Evolutionary conservation across 768 basidiomycete genomes (phyloP).

Genomic region (Serendipita sp.): DNA sequence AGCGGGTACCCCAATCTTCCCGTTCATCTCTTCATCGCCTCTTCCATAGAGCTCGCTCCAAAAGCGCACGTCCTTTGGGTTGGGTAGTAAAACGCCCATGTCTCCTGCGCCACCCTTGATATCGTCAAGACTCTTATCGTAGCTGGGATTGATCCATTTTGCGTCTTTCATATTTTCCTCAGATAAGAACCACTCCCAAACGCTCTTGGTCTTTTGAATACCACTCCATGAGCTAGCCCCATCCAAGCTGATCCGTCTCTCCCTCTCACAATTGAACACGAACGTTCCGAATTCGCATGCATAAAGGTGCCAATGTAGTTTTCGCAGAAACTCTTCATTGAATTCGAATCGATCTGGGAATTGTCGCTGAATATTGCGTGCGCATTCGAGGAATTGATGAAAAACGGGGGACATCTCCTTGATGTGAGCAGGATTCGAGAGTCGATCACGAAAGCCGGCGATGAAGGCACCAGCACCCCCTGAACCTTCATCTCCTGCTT

Average conservation of each 20-base stretch:
- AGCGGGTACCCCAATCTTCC: constrained; percentile 33
- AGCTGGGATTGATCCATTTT: constrained; percentile 52
- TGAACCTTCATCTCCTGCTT: constrained; percentile 20
- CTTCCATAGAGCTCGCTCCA: constrained; percentile 87
- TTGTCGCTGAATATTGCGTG: constrained; percentile 83
- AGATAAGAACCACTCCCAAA: constrained; percentile 79
- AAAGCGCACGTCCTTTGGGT: constrained; percentile 82
- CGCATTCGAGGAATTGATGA: constrained; percentile 91
- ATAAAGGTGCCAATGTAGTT: constrained; percentile 81
- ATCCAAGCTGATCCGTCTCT: constrained; percentile 45
- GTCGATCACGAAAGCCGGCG: constrained; percentile 83
- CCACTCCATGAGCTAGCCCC: constrained; percentile 22
- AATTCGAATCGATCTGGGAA: constrained; percentile 91
- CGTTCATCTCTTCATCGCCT: constrained; percentile 95
- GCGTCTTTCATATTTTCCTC: constrained; percentile 35
- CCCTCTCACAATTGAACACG: constrained; percentile 76
- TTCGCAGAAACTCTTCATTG: constrained; percentile 73
- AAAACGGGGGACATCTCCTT: constrained; percentile 96
- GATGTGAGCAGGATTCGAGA: constrained; percentile 65
- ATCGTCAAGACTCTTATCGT: constrained; percentile 63
- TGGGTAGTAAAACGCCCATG: constrained; percentile 81
- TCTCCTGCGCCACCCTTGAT: constrained; percentile 49
- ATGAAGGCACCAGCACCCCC: constrained; percentile 70
- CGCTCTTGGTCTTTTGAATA: constrained; percentile 47
- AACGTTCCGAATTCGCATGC: constrained; percentile 94